phyloP scores from a whole-genome alignment of 2,329 filamentous ascomycete genomes.

The Phaeosphaeriaceae sp. region DNA sequence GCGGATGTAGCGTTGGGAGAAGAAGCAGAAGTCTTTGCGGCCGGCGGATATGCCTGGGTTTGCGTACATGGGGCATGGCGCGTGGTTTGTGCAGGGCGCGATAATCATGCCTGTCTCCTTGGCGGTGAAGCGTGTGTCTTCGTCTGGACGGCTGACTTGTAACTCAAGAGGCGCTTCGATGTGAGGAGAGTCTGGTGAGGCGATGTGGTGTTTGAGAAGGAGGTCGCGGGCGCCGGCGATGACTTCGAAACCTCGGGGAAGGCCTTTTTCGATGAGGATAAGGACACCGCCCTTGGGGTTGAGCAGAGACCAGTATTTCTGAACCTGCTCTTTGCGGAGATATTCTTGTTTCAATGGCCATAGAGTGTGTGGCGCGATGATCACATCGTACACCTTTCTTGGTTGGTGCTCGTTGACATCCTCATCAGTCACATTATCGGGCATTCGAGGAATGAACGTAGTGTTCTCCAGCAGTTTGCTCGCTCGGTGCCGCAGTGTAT shows the following conservation, averaged over 20 bases:
- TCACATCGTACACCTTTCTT: constrained; percentile 85
- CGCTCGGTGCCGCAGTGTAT: constrained; percentile 75
- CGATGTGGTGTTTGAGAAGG: constrained; percentile 77
- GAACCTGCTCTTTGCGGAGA: constrained; percentile 77
- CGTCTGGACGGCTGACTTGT: constrained; percentile 48
- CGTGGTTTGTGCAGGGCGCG: constrained; percentile 82
- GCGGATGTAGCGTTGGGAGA: constrained; percentile 85
- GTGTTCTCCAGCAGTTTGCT: constrained; percentile 84
- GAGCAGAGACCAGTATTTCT: constrained; percentile 89
- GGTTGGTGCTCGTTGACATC: constrained; percentile 43
- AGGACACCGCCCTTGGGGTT: constrained; percentile 85
- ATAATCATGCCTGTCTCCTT: constrained; percentile 71
- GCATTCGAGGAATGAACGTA: constrained; percentile 89
- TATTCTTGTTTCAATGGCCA: constrained; percentile 78
- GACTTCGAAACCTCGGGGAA: constrained; percentile 90
- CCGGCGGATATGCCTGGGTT: constrained; percentile 70
- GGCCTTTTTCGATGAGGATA: constrained; percentile 87
- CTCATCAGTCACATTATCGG: constrained; percentile 77
- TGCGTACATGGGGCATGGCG: constrained; percentile 85
- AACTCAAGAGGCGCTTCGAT: constrained; percentile 49
- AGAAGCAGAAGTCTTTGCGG: constrained; percentile 89
- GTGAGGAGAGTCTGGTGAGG: constrained; percentile 62
- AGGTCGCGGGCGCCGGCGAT: constrained; percentile 84
- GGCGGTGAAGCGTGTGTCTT: constrained; percentile 40
- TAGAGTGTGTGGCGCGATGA: constrained; percentile 86